These are phyloP conservation scores for Fagopyrum homotropicum DNA, from an alignment of 148 eudicot genomes.

Conservation along the genomic window DNA sequence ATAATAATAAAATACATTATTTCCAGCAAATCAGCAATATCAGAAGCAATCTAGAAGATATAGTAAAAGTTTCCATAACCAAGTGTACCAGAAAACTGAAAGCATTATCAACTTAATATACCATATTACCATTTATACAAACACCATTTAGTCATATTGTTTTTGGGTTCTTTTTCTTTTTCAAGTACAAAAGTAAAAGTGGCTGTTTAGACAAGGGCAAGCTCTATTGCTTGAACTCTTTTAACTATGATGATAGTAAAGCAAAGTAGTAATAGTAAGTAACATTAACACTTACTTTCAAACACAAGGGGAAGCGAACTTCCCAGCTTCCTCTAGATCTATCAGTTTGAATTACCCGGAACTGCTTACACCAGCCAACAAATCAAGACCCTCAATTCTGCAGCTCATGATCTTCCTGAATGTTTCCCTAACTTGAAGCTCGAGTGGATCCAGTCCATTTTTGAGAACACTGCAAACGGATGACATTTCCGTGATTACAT, in stretches of 20 bases:
- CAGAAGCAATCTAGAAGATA: not conserved
- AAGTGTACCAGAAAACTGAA: slow-evolving; percentile 6
- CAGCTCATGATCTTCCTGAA: slow-evolving; percentile 54
- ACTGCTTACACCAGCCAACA: slow-evolving; percentile 19
- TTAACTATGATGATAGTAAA: slow-evolving; percentile 9
- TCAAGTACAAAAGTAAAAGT: not conserved
- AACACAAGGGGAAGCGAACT: not conserved
- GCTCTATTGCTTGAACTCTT: slow-evolving; percentile 9
- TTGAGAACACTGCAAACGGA: slow-evolving; percentile 35
- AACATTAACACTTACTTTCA: not conserved
- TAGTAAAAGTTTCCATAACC: not conserved
- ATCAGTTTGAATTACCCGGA: not conserved
- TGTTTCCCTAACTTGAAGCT: slow-evolving; percentile 43
- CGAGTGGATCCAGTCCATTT: slow-evolving; percentile 47
- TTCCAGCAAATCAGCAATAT: slow-evolving; percentile 2
- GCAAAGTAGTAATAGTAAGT: not conserved
- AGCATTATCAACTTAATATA: slow-evolving; percentile 9
- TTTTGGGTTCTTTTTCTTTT: not conserved
- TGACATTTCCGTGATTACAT: slow-evolving; percentile 31
- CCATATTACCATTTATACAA: slow-evolving; percentile 10
- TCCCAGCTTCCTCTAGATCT: not conserved
- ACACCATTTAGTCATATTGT: slow-evolving; percentile 7
- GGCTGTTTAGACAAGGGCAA: slow-evolving; percentile 6
- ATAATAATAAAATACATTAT: not conserved
- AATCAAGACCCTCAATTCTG: slow-evolving; percentile 50